Base-by-base conservation (phyloP, 768 basidiomycete species). In the Suillus variegatus region DNA sequence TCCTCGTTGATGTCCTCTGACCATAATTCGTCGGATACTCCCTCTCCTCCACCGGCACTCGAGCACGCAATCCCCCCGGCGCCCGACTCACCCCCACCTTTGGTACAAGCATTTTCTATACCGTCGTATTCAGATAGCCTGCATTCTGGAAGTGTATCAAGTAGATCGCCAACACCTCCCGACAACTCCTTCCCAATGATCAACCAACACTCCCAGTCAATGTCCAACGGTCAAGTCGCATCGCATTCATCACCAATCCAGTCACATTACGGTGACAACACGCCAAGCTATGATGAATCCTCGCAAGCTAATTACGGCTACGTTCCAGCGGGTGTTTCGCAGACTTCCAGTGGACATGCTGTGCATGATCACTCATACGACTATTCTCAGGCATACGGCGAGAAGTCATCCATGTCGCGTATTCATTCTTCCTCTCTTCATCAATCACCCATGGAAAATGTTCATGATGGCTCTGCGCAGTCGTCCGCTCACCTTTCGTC, bases 21-120 rank as follows among this genome's bases (percentile, higher is more conserved):
- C 46, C 75, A 75, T 28, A 44, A 69, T 2, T 70, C 73, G 14
- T 69, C 68, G 51, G 68, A 69, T 36, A 60, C 73, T 12, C 75
- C 75, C 4, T 74, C 74, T 3, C 72, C 76, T 13, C 76, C 85
- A 0, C 85, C 83, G 6, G 77, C 85, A 9, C 67, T 86, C 32
- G 85, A 82, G 65, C 82, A 77, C 0, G 82, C 83, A 6, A 69
- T 70, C 0, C 77, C 75, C 1, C 77, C 83, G 0, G 83, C 86
- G 0, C 86, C 86, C 0, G 82, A 87, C 54, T 86, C 87, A 0
- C 85, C 87, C 0, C 87, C 86, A 0, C 78, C 84, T 0, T 78
- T 88, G 46, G 82, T 82, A 0, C 84, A 82, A 18, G 86, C 87
- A 0, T 78, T 68, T 35, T 38, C 71, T 13, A 49, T 72, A 2